Conservation (phyloP, 1,284 basidiomycete genomes). For the Ganoderma meredithae region DNA sequence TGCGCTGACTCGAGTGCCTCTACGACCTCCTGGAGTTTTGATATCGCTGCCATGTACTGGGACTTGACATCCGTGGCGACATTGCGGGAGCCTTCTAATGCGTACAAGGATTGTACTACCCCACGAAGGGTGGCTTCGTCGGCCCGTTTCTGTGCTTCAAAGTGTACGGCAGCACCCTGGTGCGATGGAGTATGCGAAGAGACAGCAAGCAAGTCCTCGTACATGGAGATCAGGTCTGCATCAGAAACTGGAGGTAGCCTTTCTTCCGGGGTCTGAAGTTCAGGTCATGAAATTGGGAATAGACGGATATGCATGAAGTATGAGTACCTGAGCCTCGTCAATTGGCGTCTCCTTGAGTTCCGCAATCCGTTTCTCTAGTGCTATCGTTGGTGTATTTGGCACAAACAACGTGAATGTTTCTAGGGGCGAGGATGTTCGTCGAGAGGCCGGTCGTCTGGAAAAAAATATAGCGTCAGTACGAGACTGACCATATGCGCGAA, state of each 20-base stretch:
- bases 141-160: conserved; percentile 14
- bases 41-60: conserved; percentile 25
- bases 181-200: conserved; percentile 38
- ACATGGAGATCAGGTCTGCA: conserved; percentile 55
- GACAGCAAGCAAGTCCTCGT: conserved; percentile 59
- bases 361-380: conserved; percentile 34
- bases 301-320: no score
- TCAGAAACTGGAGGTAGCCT: conserved; percentile 51
- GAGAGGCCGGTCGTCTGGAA: conserved; percentile 16
- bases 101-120: conserved; percentile 23
- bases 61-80: conserved; percentile 13
- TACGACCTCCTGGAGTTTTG: conserved; percentile 31
- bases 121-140: conserved; percentile 19
- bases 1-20: conserved; percentile 15
- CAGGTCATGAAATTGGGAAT: not conserved
- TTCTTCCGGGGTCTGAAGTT: conserved; percentile 8
- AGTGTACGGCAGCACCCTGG: not conserved
- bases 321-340: conserved; percentile 33
- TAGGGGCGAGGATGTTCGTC: conserved; percentile 7
- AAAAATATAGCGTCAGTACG: not conserved
- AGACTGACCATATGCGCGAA: not conserved
- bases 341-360: conserved; percentile 32
- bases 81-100: conserved; percentile 18
- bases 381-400: conserved; percentile 21
- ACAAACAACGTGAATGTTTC: conserved; percentile 11